Evolutionary conservation across 805 yeast genomes (phyloP).

Genomic region (Kazachstania psychrophila): DNA sequence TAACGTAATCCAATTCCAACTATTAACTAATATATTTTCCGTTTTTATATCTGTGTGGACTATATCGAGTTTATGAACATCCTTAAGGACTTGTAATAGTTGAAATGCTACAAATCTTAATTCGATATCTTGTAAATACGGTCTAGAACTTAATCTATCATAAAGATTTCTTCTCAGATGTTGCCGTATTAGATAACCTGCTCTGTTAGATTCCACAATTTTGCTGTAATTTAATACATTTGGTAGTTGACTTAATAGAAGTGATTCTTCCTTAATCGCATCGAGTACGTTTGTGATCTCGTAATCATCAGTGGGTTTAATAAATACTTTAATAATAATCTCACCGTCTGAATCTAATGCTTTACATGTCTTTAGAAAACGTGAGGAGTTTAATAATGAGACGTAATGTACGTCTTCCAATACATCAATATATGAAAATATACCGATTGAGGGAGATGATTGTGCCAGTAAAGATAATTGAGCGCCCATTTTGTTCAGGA

Average conservation of each 20-base stretch:
- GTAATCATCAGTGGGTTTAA: conserved; percentile 48
- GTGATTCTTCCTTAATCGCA: conserved; percentile 28
- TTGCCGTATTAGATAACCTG: conserved; percentile 84
- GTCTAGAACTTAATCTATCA: conserved; percentile 79
- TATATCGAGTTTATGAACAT: conserved; percentile 53
- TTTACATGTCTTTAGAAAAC: conserved; percentile 78
- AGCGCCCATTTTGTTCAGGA: conserved; percentile 70
- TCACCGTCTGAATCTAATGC: conserved; percentile 68
- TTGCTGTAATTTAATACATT: conserved; percentile 65
- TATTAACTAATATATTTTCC: conserved; percentile 77
- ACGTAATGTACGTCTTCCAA: conserved; percentile 67
- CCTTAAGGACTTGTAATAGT: conserved; percentile 50
- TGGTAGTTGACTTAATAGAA: conserved; percentile 39
- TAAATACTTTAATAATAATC: conserved; percentile 69
- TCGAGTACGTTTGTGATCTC: conserved; percentile 21
- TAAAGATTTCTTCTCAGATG: conserved; percentile 70
- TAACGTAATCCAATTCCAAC: conserved; percentile 80
- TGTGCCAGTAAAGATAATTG: conserved; percentile 81
- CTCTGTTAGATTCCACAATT: conserved; percentile 80
- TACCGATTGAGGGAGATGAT: conserved; percentile 83
- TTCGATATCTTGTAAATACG: conserved; percentile 74
- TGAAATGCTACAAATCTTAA: conserved; percentile 81
- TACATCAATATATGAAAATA: conserved; percentile 81
- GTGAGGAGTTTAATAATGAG: conserved; percentile 64
- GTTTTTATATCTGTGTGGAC: conserved; percentile 88